Evolutionary conservation across 2,329 filamentous ascomycete species (phyloP).

Genomic region (Sclerotinia minor): DNA sequence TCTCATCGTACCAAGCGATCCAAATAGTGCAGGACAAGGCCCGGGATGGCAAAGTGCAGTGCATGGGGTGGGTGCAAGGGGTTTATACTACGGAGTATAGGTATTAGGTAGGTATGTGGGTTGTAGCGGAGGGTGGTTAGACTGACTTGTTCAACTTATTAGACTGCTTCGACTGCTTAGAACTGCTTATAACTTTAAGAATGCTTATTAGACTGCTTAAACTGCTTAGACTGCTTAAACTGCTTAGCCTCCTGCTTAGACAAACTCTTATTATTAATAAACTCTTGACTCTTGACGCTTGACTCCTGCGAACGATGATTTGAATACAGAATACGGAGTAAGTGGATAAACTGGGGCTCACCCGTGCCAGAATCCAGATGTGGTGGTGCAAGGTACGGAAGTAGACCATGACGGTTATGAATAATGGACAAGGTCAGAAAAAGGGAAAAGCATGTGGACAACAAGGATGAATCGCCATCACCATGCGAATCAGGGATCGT

Average conservation of each 20-base stretch:
- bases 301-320: slow-evolving; percentile 6
- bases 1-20: slow-evolving; percentile 9
- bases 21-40: slow-evolving; percentile 16
- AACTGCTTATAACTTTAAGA: too few relatives aligned
- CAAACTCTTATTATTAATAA: neutral
- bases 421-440: slow-evolving; percentile 7
- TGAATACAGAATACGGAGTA: neutral
- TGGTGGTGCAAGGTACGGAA: slow-evolving; percentile 11
- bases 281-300: slow-evolving; percentile 11
- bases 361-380: neutral
- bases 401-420: neutral
- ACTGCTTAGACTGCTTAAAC: too few relatives aligned
- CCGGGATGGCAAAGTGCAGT: slow-evolving; percentile 17
- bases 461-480: slow-evolving; percentile 25
- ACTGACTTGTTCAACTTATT: too few relatives aligned
- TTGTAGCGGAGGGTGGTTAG: neutral
- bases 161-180: neutral
- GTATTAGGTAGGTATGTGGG: neutral
- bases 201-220: too few relatives aligned
- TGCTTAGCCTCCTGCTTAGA: neutral
- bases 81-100: neutral
- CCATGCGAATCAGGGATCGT: slow-evolving; percentile 20
- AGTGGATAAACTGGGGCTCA: slow-evolving; percentile 1
- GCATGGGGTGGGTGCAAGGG: slow-evolving; percentile 11
- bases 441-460: slow-evolving; percentile 20